Percentiles rank a stretch among this genome's conserved stretches.
Conservation (phyloP, 164 flowering plant genomes). For the Dillenia turbinata region DNA sequence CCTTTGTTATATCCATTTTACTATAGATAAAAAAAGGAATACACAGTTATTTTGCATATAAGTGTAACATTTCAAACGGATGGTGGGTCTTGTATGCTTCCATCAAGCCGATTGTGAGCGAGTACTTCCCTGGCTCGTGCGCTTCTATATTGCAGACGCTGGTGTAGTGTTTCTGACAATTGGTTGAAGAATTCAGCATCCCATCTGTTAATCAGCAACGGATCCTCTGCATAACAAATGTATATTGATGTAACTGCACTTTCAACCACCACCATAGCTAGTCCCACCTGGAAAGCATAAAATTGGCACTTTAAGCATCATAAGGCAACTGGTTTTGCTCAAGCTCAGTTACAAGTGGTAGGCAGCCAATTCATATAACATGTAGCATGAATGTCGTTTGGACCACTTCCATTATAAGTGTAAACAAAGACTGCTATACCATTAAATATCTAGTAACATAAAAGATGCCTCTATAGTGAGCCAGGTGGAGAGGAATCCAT, state of each 20-base stretch:
- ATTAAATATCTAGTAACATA: no score
- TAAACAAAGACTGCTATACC: no score
- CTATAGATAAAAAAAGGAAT: no score
- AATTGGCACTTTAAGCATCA: not conserved
- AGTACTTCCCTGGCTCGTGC: constrained; percentile 71
- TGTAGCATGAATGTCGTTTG: no score
- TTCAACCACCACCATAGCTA: constrained; percentile 91
- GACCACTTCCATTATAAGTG: no score
- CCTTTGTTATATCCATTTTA: no score
- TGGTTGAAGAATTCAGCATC: constrained; percentile 81
- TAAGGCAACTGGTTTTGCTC: no score
- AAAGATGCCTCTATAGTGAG: no score
- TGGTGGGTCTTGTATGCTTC: constrained; percentile 31
- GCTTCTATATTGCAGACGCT: constrained; percentile 86
- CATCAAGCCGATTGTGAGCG: constrained; percentile 36
- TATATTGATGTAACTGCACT: constrained; percentile 95
- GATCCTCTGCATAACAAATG: constrained; percentile 95
- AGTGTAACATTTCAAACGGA: constrained; percentile 19
- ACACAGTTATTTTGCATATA: no score
- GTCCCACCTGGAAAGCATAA: constrained; percentile 60
- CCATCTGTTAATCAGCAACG: constrained; percentile 79
- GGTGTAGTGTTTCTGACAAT: constrained; percentile 80
- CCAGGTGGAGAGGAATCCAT: no score
- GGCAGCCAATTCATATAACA: no score
- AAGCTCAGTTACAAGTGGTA: no score